phyloP scores from a whole-genome alignment of 192 early-diverging fungal genomes.

The Chytriomyces confervae region DNA sequence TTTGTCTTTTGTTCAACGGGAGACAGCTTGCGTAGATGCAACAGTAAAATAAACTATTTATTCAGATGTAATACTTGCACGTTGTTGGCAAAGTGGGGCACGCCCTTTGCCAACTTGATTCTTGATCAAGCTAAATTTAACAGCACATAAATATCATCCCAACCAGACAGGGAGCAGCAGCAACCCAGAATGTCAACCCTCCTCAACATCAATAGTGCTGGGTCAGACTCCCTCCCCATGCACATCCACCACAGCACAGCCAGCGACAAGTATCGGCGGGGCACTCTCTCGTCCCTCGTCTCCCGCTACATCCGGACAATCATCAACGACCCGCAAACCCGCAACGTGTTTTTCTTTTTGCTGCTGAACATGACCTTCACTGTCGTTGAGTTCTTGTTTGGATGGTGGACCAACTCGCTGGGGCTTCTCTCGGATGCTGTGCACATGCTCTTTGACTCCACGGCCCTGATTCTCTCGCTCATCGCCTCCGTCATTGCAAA shows the following conservation, averaged over 20 bases:
- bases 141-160: too few relatives aligned
- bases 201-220: background rate
- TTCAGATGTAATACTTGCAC: too few relatives aligned
- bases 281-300: background rate
- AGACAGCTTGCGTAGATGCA: too few relatives aligned
- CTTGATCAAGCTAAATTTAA: too few relatives aligned
- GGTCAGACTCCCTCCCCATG: background rate
- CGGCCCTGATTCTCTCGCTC: constrained; percentile 86
- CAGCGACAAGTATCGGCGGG: constrained; percentile 30
- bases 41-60: too few relatives aligned
- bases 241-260: background rate
- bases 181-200: constrained; percentile 12
- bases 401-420: constrained; percentile 65
- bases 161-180: too few relatives aligned
- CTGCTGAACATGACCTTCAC: constrained; percentile 92
- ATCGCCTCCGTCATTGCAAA: constrained; percentile 89
- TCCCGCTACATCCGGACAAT: constrained; percentile 59
- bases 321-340: constrained; percentile 73
- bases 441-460: constrained; percentile 98
- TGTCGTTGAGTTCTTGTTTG: constrained; percentile 76
- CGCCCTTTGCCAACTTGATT: too few relatives aligned
- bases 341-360: constrained; percentile 93
- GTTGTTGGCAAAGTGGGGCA: too few relatives aligned
- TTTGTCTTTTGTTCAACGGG: too few relatives aligned
- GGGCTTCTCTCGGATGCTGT: constrained; percentile 95